Evolutionary conservation across 805 yeast genomes (phyloP), one percentile per base, ranked within the genome.

Genomic region (Starmera dryadoides): DNA sequence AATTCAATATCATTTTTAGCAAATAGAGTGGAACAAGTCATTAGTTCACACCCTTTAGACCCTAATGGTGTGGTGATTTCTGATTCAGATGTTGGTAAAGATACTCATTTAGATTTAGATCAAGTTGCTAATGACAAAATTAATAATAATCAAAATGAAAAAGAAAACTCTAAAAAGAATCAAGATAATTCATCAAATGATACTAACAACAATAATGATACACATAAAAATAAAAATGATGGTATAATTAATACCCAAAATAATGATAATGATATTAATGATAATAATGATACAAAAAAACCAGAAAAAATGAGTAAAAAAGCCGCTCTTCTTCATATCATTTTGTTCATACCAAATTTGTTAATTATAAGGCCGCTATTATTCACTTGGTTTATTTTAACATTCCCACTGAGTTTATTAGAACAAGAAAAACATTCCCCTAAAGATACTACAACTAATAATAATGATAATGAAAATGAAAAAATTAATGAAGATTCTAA

Each of bases 351-450:
- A 1, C 81, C 83, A 8, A 69, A 73, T 43, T 47, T 68, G 31
- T 37, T 80, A 6, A 45, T 81, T 4, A 44, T 73, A n/a, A 69
- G 68, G 40, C 88, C 89, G 2, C 41, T 76, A 14, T 43, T 60
- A 4, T 63, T 70, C 35, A 33, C 71, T 2, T 69, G 84, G 73
- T 66, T 62, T 37, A 43, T 80, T n/a, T 41, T 75, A 6, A 68
- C 79, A 2, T 75, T 70, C 49, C 89, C 89, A 0, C 58, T 79
- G 43, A 63, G 68, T 40, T 49, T 74, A 15, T 51, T 76, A 22
- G 66, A 62, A 33, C 48, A 39, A 42, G 16, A 16, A 33, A 32
- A 28, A n/a, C 14, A 15, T 7, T 2, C 18, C 14, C 30, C 17
- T 14, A 16, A 25, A n/a, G 32, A 12, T 18, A 20, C 23, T 5